Evolutionary conservation across 176 grass and related monocot species (phyloP), one percentile per base, ranked within the genome.

Genomic region (Bothriochloa decipiens): DNA sequence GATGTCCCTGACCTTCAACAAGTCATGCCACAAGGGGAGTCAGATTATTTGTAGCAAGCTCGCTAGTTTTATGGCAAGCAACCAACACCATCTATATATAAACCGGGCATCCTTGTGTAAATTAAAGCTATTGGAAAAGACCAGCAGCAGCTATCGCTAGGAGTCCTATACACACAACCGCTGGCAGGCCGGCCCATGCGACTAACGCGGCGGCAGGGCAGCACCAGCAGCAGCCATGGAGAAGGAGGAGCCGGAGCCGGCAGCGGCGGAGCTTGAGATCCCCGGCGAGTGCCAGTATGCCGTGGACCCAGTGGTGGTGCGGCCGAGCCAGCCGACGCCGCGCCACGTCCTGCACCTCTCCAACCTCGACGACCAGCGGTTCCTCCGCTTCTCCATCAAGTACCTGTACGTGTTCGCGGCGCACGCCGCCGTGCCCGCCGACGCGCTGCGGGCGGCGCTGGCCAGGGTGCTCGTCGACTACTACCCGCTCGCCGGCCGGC

Each of bases 341-440:
- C 86, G 75, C 11, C 82, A 75, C 72, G 79, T 46, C 27, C 83
- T 98, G 17, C 87, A 94, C 86, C 87, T 98, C 47, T 98, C 96
- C 67, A 98, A 95, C 89, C 91, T 98, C 27, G 96, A 98, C 78
- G 93, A 98, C 85, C 96, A 98, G 81, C 85, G 80, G 12, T 98
- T 98, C 93, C 73, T 98, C 68, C 87, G 96, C 2, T 98, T 98
- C 93, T 95, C 93, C 77, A 98, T 98, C 89, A 98, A 95, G 85
- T 98, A 98, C 86, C 77, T 98, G 11, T 98, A 98, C 68, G 80
- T 94, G 20, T 98, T 87, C 78, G 15, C 58, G 5, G 37, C 79
- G 12, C 2, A 8, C 39, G 26, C 90, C 36, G 72, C 89, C 13
- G 80, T 89, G n/a, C 3, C 91, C 13, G 28, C 87, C 27, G 91